Base-by-base conservation (phyloP, 208 protist species). In the Leishmania aethiopica region DNA sequence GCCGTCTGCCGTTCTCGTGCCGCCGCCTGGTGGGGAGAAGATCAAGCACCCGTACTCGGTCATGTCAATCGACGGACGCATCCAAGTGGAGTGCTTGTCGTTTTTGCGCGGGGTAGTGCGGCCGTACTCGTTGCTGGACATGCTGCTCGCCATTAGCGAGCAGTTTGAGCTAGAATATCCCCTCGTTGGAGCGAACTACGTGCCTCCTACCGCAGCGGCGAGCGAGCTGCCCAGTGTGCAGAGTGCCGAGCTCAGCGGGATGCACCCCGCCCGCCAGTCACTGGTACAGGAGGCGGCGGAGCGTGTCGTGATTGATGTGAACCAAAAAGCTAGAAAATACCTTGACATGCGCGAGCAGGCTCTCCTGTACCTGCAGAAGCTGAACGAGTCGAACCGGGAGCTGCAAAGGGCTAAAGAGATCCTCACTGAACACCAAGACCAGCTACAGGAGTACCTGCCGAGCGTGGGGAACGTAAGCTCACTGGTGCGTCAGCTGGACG, bases 81-180 rank as follows among this genome's bases (percentile, higher is more conserved):
- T 96, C 11, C 84, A 90, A 53, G 72, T 96, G 22, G 83, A 87
- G 64, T 87, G 87, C 62, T 83, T 94, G 47, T 84, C 82, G 17
- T 88, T 92, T n/a, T 74, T 96, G 45, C 88, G 86, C 28, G 88
- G 88, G 3, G 77, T 88, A 45, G 82, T 81, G 75, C 86, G 88
- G 0, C 93, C 93, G 37, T 96, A 89, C 67, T 84, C 91, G 22
- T 62, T 96, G 42, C 73, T 94, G 2, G 90, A 94, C 53, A 86
- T 95, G 17, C 88, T 96, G 0, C 77, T 95, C 13, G 93, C 90
- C 15, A 83, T 96, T 5, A 91, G 82, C 22, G 91, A 95, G 73
- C 88, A 95, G 84, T 94, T 96, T 78, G 89, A 94, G 73, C 67
- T 89, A 1, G 90, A 96, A 84, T 95, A 90, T 79, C 93, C 93